Evolutionary conservation across 306 rosid species (phyloP).

Genomic region (Datisca glomerata): DNA sequence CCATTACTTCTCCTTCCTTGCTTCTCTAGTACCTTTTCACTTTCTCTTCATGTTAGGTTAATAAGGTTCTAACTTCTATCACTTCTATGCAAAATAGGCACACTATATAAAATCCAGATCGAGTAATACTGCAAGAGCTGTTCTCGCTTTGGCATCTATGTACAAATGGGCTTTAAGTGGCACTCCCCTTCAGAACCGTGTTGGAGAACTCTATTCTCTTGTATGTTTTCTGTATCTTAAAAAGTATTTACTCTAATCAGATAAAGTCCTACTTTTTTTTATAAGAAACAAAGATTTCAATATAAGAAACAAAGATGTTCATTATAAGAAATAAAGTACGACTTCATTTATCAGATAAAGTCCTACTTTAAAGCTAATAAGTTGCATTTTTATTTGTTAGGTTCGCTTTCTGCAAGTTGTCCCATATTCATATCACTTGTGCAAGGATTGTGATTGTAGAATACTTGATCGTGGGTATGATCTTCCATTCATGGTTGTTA

Average conservation of each 20-base stretch:
- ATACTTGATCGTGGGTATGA: constrained; percentile 69
- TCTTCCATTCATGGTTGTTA: constrained; percentile 5
- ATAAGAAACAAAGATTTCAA: no score
- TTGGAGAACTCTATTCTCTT: constrained; percentile 81
- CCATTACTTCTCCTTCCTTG: neutral
- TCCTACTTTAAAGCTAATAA: constrained; percentile 10
- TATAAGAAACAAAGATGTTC: no score
- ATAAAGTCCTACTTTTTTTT: no score
- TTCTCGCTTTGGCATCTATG: constrained; percentile 65
- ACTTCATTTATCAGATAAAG: no score
- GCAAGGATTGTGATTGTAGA: constrained; percentile 94
- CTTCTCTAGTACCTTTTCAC: neutral
- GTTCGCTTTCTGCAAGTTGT: constrained; percentile 68
- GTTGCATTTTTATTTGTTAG: constrained; percentile 29
- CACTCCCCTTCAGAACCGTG: constrained; percentile 83
- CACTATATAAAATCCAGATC: constrained; percentile 63
- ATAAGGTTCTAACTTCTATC: no score
- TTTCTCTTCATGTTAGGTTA: neutral
- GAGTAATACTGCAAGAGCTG: constrained; percentile 72
- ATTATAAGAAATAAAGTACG: no score
- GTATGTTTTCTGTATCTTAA: constrained; percentile 20
- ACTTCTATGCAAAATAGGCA: constrained; percentile 32
- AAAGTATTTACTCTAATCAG: neutral
- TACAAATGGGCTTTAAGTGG: constrained; percentile 96
- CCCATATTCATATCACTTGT: constrained; percentile 75